phyloP scores from a whole-genome alignment of 257 asterid species.

The Fraxinus anomala region DNA sequence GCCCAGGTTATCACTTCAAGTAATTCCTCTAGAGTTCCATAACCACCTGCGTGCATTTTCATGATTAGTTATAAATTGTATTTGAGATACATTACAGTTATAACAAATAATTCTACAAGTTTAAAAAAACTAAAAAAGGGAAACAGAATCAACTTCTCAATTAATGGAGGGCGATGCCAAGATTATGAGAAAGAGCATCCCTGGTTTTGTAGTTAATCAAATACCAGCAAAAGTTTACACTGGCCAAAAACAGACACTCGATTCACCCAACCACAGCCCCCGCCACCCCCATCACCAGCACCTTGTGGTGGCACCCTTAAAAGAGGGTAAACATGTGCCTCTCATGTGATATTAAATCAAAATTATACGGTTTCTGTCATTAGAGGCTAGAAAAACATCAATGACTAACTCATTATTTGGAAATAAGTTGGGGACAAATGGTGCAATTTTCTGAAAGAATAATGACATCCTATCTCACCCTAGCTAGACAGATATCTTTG shows the following conservation, averaged over 20 bases:
- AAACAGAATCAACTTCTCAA: slow-evolving; percentile 14
- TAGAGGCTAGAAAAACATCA: not conserved
- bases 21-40: slow-evolving; percentile 95
- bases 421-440: not conserved
- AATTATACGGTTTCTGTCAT: not conserved
- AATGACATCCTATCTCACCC: slow-evolving; percentile 20
- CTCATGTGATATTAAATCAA: not conserved
- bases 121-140: not conserved
- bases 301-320: not conserved
- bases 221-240: slow-evolving; percentile 18
- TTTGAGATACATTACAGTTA: slow-evolving; percentile 1
- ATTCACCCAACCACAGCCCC: not conserved
- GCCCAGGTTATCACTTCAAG: slow-evolving; percentile 99
- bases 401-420: not conserved
- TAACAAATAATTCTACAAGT: not conserved
- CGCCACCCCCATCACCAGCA: not conserved
- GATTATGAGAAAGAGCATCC: slow-evolving; percentile 5
- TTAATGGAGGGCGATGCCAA: not conserved
- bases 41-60: slow-evolving; percentile 65
- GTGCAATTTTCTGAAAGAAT: slow-evolving; percentile 20
- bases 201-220: slow-evolving; percentile 13
- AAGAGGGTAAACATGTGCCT: not conserved
- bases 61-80: slow-evolving; percentile 7
- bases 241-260: slow-evolving; percentile 22
- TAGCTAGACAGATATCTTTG: slow-evolving; percentile 19